phyloP scores from a whole-genome alignment of 768 basidiomycete genomes.

The Lactarius hengduanensis region DNA sequence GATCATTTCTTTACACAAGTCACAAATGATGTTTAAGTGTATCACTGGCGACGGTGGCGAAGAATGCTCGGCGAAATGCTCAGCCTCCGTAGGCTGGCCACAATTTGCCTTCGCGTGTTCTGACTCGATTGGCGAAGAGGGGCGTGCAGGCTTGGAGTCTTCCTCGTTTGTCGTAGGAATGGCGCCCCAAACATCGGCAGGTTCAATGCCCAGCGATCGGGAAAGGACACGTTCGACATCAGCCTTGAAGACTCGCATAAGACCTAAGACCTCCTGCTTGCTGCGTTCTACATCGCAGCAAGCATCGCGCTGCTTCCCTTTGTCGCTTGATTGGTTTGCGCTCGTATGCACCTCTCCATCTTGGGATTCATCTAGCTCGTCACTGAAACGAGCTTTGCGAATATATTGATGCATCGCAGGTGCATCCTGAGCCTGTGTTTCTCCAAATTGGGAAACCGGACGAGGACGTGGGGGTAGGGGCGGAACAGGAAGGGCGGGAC shows the following conservation, averaged over 20 bases:
- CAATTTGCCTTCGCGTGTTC: conserved; percentile 5
- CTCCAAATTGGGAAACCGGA: conserved; percentile 21
- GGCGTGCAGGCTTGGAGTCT: background rate
- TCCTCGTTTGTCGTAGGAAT: background rate
- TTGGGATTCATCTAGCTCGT: conserved; percentile 13
- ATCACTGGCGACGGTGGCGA: conserved; percentile 32
- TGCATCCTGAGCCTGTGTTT: background rate
- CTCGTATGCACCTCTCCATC: background rate
- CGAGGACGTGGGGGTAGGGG: conserved; percentile 31
- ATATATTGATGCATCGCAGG: background rate
- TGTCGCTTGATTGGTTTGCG: background rate
- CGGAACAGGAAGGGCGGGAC: conserved; percentile 24
- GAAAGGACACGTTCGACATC: conserved; percentile 52
- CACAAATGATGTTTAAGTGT: conserved; percentile 63
- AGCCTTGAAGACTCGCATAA: conserved; percentile 52
- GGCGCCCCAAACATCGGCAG: conserved; percentile 17
- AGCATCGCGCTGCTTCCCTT: conserved; percentile 17
- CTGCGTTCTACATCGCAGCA: conserved; percentile 49
- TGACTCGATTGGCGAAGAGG: background rate
- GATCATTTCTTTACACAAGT: conserved; percentile 56
- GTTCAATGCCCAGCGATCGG: conserved; percentile 38
- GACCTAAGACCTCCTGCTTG: conserved; percentile 47
- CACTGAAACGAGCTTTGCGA: background rate
- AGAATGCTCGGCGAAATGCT: background rate
- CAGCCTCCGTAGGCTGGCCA: background rate